Evolutionary conservation across 345 rosid genomes (phyloP).

Genomic region (Gossypium thurberi): DNA sequence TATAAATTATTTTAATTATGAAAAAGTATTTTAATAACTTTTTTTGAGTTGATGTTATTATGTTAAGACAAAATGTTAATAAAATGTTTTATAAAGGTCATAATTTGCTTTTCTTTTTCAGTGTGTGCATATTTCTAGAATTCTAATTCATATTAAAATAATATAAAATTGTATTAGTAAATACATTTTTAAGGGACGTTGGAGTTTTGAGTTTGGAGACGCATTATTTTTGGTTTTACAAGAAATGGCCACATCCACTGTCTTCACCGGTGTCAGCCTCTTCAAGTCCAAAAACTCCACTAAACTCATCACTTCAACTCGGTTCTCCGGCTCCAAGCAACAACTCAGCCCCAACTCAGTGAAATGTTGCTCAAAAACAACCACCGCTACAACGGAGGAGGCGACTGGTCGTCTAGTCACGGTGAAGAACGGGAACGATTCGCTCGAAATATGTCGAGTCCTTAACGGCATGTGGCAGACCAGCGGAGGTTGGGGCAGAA

Average conservation of each 20-base stretch:
- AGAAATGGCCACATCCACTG: constrained; percentile 14
- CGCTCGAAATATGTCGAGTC: constrained; percentile 77
- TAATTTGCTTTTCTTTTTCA: too few relatives aligned
- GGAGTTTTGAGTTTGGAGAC: not conserved
- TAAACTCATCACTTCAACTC: constrained; percentile 4
- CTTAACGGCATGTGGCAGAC: constrained; percentile 96
- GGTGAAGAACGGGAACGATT: constrained; percentile 68
- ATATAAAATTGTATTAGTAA: too few relatives aligned
- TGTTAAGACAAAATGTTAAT: too few relatives aligned
- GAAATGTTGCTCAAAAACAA: constrained; percentile 37
- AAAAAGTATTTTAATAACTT: too few relatives aligned
- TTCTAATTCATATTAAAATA: too few relatives aligned
- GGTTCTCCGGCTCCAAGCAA: constrained; percentile 12
- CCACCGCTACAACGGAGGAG: constrained; percentile 24
- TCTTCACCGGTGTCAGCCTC: constrained; percentile 27
- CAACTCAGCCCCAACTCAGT: constrained; percentile 25
- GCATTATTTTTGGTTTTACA: not conserved
- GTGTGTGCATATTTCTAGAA: not conserved
- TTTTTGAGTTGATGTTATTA: too few relatives aligned
- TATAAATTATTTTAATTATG: too few relatives aligned
- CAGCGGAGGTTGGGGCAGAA: constrained; percentile 85
- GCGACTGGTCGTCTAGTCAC: constrained; percentile 35
- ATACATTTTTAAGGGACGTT: not conserved
- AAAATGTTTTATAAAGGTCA: too few relatives aligned
- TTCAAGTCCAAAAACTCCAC: constrained; percentile 14